phyloP scores from a whole-genome alignment of 306 rosid genomes.

The Purshia tridentata region DNA sequence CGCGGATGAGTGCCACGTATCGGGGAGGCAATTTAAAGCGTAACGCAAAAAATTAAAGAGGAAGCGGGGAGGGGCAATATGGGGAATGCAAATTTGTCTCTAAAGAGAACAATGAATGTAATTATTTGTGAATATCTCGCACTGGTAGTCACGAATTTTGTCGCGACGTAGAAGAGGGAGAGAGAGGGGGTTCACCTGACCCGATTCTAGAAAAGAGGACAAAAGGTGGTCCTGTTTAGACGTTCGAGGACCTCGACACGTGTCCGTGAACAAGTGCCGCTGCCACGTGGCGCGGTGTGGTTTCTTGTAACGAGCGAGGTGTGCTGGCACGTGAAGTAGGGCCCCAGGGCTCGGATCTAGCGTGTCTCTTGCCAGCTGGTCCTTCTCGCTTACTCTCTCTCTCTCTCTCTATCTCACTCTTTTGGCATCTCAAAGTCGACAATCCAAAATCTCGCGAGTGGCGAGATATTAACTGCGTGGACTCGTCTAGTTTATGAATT shows the following conservation, averaged over 20 bases:
- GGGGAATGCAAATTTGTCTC: conserved; percentile 15
- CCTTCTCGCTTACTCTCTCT: not conserved
- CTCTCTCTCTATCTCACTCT: too few relatives aligned
- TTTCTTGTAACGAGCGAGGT: not conserved
- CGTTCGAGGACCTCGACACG: conserved; percentile 36
- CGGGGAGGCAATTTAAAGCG: not conserved
- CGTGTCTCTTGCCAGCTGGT: conserved; percentile 40
- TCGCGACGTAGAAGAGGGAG: conserved; percentile 31
- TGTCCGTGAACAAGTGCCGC: not conserved
- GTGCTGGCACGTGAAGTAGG: conserved; percentile 53
- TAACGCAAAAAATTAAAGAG: not conserved
- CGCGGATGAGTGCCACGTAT: conserved; percentile 29
- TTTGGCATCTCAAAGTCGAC: conserved; percentile 30
- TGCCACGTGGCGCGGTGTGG: conserved; percentile 28
- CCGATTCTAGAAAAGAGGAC: conserved; percentile 34
- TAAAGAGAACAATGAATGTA: conserved; percentile 7
- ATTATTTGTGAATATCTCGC: not conserved
- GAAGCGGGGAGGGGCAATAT: conserved; percentile 23
- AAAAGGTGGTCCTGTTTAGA: conserved; percentile 50
- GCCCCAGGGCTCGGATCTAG: conserved; percentile 29
- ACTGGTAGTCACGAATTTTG: conserved; percentile 25
- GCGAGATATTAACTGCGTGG: not conserved
- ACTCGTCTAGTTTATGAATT: conserved; percentile 16
- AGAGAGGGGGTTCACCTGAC: conserved; percentile 29
- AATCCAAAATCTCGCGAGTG: not conserved